Evolutionary conservation across 192 early-diverging fungal species (phyloP), one percentile per base, ranked within the genome.

Genomic region (Coemansia aciculifera): DNA sequence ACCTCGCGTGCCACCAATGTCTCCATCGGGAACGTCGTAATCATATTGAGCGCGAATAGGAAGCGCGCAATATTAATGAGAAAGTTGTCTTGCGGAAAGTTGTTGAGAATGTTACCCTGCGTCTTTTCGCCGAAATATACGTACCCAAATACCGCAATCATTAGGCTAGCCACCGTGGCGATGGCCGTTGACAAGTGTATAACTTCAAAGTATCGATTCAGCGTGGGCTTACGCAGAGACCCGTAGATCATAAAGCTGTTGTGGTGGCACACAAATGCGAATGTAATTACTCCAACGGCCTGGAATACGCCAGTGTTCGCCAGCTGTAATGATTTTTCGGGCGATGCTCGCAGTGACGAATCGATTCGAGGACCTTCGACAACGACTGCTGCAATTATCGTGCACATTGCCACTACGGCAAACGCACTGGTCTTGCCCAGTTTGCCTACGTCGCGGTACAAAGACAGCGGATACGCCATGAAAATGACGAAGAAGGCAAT

Each of bases 221-320:
- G 81, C 36, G 92, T 93, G 1, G 95, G 95, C 59, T 91, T 91
- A 43, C 87, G 82, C 44, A 96, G 74, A 9, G 94, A 92, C 11
- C 90, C 90, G 73, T 91, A 93, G 59, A 97, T 97, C 72, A 97
- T 84, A 69, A 96, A 94, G 38, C 91, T 93, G 74, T 96, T 97
- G 81, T 97, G 95, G 71, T 97, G 95, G 66, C 95, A 97, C 24
- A 97, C 95, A 85, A 95, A 97, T 1, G 95, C 94, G 84, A 96
- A 96, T 66, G 92, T 94, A 11, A 96, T 95, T 3, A 96, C 92
- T 2, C 92, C 93, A 42, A 96, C 90, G 0, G 93, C 90, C 64
- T 92, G 90, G 63, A 91, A 90, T n/a, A 90, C 63, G 24, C 86
- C 89, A 1, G 78, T 73, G n/a, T 88, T 90, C 60, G 31, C 67